Base-by-base conservation (phyloP, 116 monocot genomes). In the Papilionanthe hybrid region DNA sequence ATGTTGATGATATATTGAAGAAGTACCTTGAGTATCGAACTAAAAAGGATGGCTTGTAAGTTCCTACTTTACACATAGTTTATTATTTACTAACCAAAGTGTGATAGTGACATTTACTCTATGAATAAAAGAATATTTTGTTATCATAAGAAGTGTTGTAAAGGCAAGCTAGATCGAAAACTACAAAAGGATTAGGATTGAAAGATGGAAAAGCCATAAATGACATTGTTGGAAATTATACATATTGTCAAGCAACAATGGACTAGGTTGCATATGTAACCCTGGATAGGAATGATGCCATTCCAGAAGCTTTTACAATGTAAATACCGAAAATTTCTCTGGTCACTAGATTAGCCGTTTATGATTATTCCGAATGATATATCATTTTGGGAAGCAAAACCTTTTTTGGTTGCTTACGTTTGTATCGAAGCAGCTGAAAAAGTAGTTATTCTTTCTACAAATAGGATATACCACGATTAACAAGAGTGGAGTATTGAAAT, bases 31-130 rank as follows among this genome's bases (percentile, higher is more conserved):
- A 95, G 22, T 89, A 95, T 65, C 91, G 93, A 49, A 83, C 89
- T 75, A 99, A 92, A 82, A 99, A 99, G 85, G 99, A 99, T 93
- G 90, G 87, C 81, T 82, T 84, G 95, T 94, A 81, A 89, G 91
- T 90, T 47, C 23, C 5, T 75, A 27, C 10, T 47, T 25, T 75
- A 28, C 49, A 11, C 28, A 25, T 20, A 12, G 5, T 42, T 73
- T 73, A 3, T 44, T 75, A n/a, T 43, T 22, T 73, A 42, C 7
- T 10, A 73, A 1, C 44, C 1, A 44, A n/a, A 18, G 32, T 37
- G 32, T 25, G 37, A 37, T 30, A 32, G 23, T 69, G 15, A 0
- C 69, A 13, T 69, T 32, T 69, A 69, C 13, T 37, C 12, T 69
- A n/a, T 32, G 13, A 69, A 69, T 32, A 7, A 7, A 69, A 32